A percentile compares a stretch with the other conserved stretches of the same genome.
Conservation (phyloP, 2,329 filamentous ascomycete species). For the Pyrenochaeta sp. region DNA sequence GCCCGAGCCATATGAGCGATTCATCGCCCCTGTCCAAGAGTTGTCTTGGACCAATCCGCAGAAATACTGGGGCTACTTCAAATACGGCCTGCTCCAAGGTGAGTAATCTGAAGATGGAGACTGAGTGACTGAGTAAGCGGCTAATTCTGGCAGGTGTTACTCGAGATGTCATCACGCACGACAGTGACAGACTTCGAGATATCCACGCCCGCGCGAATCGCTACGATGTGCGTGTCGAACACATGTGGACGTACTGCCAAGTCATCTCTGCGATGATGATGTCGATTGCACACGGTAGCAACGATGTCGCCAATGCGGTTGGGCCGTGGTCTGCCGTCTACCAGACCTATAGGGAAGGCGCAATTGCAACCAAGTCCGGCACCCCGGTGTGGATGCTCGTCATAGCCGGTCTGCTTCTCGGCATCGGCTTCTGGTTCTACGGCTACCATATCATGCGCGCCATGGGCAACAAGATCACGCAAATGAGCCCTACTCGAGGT, state of each 20-base stretch:
- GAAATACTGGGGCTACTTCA: slow-evolving; percentile 51
- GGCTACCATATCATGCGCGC: slow-evolving; percentile 69
- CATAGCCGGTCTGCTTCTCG: slow-evolving; percentile 62
- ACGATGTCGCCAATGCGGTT: slow-evolving; percentile 67
- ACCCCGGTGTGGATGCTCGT: slow-evolving; percentile 69
- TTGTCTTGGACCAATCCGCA: slow-evolving; percentile 41
- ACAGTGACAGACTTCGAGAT: slow-evolving; percentile 48
- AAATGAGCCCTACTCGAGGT: slow-evolving; percentile 67
- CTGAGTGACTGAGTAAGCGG: neutral
- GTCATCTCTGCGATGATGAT: slow-evolving; percentile 70
- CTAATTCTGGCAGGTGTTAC: slow-evolving; percentile 45
- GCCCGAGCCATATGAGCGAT: slow-evolving; percentile 44
- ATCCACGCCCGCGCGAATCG: slow-evolving; percentile 54
- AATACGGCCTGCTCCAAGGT: slow-evolving; percentile 54
- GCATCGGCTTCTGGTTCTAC: slow-evolving; percentile 47
- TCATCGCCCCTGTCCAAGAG: slow-evolving; percentile 45
- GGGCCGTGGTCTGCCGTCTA: slow-evolving; percentile 69
- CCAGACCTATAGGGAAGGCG: slow-evolving; percentile 64
- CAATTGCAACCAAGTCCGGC: slow-evolving; percentile 55
- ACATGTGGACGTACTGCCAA: slow-evolving; percentile 56
- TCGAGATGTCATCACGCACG: slow-evolving; percentile 53
- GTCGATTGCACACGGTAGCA: slow-evolving; percentile 75
- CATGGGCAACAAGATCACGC: slow-evolving; percentile 68
- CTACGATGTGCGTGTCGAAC: slow-evolving; percentile 58
- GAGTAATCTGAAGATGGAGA: neutral